Conservation (phyloP, 1,139 yeast species). For the Keqinozyma sinolaborantium region DNA sequence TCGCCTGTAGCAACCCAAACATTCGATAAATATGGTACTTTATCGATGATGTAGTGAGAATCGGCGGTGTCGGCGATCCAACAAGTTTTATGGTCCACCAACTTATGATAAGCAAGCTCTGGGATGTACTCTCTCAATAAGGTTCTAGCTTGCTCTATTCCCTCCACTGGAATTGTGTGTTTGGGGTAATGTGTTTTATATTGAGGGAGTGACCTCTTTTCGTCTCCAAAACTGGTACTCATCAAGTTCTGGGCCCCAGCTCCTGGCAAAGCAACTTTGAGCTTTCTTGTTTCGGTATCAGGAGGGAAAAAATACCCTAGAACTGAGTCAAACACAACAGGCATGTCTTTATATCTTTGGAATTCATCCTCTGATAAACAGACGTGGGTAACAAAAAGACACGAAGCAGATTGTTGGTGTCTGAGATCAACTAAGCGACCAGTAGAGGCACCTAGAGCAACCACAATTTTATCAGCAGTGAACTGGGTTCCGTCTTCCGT, state of each 20-base stretch:
- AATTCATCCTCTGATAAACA: conserved; percentile 22
- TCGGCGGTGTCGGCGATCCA: conserved; percentile 47
- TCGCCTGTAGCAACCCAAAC: conserved; percentile 40
- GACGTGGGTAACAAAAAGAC: conserved; percentile 33
- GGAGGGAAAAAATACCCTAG: conserved; percentile 37
- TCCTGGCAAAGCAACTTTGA: conserved; percentile 38
- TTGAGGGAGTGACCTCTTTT: conserved; percentile 28
- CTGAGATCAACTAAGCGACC: conserved; percentile 23
- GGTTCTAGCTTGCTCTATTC: conserved; percentile 8
- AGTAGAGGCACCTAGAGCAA: conserved; percentile 30
- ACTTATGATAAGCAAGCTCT: conserved; percentile 28
- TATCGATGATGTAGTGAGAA: conserved; percentile 39
- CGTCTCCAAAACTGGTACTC: conserved; percentile 16
- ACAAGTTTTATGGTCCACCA: conserved; percentile 35
- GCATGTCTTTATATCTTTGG: conserved; percentile 19
- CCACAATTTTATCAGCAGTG: conserved; percentile 24
- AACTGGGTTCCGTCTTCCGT: conserved; percentile 16
- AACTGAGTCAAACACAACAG: conserved; percentile 33
- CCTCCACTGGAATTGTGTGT: conserved; percentile 32
- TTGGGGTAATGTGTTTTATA: conserved; percentile 22
- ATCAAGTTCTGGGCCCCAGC: conserved; percentile 27
- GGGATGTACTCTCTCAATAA: conserved; percentile 22
- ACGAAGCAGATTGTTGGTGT: conserved; percentile 31
- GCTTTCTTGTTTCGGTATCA: conserved; percentile 28
- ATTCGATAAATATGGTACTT: conserved; percentile 25